Evolutionary conservation across 2,329 filamentous ascomycete species (phyloP).

Genomic region (Trichophyton benhamiae): DNA sequence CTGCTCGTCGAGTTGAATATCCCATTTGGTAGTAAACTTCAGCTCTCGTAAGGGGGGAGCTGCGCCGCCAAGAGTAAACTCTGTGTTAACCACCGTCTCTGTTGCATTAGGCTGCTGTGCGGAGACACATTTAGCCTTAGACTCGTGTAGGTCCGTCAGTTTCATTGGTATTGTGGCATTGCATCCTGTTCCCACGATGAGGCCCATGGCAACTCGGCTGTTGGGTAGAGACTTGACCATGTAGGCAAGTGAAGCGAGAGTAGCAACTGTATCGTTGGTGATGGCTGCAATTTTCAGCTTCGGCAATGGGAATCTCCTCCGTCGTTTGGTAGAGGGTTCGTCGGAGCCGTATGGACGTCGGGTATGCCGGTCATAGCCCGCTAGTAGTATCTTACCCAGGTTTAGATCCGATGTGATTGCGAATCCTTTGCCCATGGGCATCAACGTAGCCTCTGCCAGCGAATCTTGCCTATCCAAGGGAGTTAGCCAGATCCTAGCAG

Average conservation of each 20-base stretch:
- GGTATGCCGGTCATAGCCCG: conserved; percentile 43
- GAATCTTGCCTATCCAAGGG: conserved; percentile 35
- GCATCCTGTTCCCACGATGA: conserved; percentile 70
- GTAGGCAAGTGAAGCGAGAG: conserved; percentile 64
- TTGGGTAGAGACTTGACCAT: conserved; percentile 49
- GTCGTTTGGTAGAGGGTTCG: conserved; percentile 34
- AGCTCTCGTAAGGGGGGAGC: conserved; percentile 51
- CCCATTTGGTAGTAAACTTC: conserved; percentile 57
- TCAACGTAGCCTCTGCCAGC: conserved; percentile 42
- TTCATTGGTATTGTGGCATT: conserved; percentile 69
- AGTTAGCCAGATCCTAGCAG: conserved; percentile 9
- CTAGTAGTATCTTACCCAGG: conserved; percentile 42
- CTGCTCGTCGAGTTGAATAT: conserved; percentile 51
- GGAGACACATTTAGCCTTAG: conserved; percentile 45
- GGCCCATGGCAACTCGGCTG: conserved; percentile 60
- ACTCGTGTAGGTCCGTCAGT: conserved; percentile 48
- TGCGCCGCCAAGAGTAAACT: conserved; percentile 70
- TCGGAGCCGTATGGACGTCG: conserved; percentile 25
- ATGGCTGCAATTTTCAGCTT: conserved; percentile 61
- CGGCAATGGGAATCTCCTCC: conserved; percentile 44
- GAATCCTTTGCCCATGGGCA: conserved; percentile 49
- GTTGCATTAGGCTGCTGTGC: conserved; percentile 39
- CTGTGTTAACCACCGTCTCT: conserved; percentile 69
- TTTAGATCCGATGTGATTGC: conserved; percentile 45
- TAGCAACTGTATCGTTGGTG: conserved; percentile 70